phyloP scores from a whole-genome alignment of 257 asterid genomes.

The Solanum lignicaule region DNA sequence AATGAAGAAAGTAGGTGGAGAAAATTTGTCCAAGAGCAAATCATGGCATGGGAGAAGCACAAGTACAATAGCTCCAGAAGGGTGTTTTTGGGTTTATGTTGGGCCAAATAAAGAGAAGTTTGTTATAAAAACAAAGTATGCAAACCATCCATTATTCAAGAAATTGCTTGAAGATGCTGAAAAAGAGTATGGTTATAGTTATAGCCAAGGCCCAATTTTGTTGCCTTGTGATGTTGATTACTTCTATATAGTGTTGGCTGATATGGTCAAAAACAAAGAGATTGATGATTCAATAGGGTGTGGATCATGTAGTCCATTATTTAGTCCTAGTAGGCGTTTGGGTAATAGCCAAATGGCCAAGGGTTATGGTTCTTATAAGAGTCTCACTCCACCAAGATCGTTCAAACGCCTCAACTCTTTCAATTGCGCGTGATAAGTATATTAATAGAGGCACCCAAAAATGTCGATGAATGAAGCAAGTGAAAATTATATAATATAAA shows the following conservation, averaged over 20 bases:
- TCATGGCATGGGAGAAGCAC: constrained; percentile 1
- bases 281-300: background rate
- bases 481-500: background rate
- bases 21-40: constrained; percentile 9
- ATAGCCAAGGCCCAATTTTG: constrained; percentile 35
- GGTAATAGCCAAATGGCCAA: constrained; percentile 5
- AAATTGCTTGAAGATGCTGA: constrained; percentile 61
- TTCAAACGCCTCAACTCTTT: background rate
- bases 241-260: constrained; percentile 33
- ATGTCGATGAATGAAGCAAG: background rate
- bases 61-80: constrained; percentile 25
- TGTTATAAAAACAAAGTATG: constrained; percentile 34
- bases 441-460: background rate
- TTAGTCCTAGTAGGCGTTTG: constrained; percentile 5
- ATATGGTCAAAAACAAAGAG: constrained; percentile 22
- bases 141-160: constrained; percentile 51
- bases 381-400: constrained; percentile 2
- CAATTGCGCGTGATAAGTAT: background rate
- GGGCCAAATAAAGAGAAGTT: constrained; percentile 42
- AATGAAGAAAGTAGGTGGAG: background rate
- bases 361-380: background rate
- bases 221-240: constrained; percentile 55
- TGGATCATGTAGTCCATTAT: constrained; percentile 9
- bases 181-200: constrained; percentile 42
- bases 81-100: constrained; percentile 56